phyloP scores from a whole-genome alignment of 495 filamentous ascomycete genomes.

The Penicillium angulare region DNA sequence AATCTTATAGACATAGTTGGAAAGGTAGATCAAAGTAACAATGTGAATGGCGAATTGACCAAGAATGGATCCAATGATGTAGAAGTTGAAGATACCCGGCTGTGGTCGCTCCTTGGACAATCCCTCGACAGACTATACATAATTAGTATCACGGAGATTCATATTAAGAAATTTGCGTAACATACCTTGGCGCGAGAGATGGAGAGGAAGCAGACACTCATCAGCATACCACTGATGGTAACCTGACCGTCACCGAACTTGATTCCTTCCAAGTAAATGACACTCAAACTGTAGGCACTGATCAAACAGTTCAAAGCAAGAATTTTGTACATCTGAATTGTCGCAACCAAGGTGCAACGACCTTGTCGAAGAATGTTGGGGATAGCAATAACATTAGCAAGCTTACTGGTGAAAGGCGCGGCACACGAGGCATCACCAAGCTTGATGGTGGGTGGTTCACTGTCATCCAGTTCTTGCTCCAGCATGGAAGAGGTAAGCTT shows the following conservation, averaged over 20 bases:
- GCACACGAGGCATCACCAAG: conserved; percentile 96
- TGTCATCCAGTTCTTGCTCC: conserved; percentile 83
- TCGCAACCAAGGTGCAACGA: conserved; percentile 93
- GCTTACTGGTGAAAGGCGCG: conserved; percentile 95
- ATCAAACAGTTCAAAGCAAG: conserved; percentile 97
- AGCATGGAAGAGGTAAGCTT: conserved; percentile 86
- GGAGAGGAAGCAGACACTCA: conserved; percentile 98
- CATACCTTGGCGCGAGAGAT: conserved; percentile 87
- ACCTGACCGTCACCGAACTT: conserved; percentile 99
- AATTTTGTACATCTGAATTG: conserved; percentile 99
- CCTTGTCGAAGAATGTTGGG: conserved; percentile 98
- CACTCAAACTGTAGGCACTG: conserved; percentile 94
- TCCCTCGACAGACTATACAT: conserved; percentile 74
- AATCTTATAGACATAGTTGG: conserved; percentile 76
- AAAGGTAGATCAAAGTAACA: conserved; percentile 89
- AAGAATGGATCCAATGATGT: conserved; percentile 97
- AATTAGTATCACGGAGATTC: conserved; percentile 21
- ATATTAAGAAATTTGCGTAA: neutral
- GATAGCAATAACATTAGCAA: conserved; percentile 94
- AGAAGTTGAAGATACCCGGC: conserved; percentile 97
- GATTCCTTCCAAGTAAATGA: conserved; percentile 96
- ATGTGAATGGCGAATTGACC: conserved; percentile 98
- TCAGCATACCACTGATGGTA: conserved; percentile 98
- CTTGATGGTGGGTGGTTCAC: conserved; percentile 93
- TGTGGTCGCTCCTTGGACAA: conserved; percentile 97